These are phyloP conservation scores for Prototheca wickerhamii DNA, from an alignment of 163 green algal species.

Conservation along the genomic window DNA sequence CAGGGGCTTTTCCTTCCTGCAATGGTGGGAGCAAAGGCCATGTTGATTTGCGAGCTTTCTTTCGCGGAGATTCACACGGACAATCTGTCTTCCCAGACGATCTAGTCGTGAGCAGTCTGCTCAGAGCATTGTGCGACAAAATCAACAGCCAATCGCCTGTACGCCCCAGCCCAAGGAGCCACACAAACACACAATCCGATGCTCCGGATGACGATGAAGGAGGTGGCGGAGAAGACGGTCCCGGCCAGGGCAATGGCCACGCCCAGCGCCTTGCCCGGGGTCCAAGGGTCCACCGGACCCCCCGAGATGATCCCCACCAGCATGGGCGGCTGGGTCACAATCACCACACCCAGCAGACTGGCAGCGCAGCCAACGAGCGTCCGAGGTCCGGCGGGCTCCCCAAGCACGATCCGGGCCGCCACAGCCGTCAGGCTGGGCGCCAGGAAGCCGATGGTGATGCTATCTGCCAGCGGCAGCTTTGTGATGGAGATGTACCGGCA, in stretches of 20 bases:
- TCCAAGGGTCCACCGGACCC: not conserved
- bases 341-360: not conserved
- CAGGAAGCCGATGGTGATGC: not conserved
- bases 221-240: not conserved
- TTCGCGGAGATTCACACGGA: no score
- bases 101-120: no score
- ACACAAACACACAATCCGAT: not conserved
- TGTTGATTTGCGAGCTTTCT: no score
- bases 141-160: no score
- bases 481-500: not conserved
- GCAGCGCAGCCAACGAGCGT: not conserved
- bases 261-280: not conserved
- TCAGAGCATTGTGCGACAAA: no score
- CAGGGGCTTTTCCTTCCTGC: not conserved
- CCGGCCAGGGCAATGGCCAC: not conserved
- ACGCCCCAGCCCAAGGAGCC: no score
- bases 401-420: not conserved
- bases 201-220: not conserved
- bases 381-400: not conserved
- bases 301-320: not conserved
- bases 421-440: not conserved
- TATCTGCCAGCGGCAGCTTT: not conserved
- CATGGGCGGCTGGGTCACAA: not conserved
- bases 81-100: no score
- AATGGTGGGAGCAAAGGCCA: no score